A percentile compares a stretch with the other conserved stretches of the same genome.
These are phyloP conservation scores for Esteya vermicola DNA, from an alignment of 2,329 filamentous ascomycete genomes.

Conservation along the genomic window DNA sequence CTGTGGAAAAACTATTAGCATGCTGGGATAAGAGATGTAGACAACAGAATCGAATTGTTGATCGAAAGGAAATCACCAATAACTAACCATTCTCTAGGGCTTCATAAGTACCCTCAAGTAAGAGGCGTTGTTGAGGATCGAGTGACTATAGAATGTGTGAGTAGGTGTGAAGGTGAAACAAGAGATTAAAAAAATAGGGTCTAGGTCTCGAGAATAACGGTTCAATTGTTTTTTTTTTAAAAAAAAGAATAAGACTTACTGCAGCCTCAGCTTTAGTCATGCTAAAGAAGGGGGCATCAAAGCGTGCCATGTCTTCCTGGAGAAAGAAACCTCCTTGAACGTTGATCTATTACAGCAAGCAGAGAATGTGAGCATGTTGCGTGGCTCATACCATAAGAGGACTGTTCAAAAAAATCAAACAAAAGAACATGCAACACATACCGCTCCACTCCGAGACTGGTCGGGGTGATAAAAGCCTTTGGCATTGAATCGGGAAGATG, in stretches of 20 bases:
- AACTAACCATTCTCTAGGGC: conserved; percentile 12
- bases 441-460: conserved; percentile 10
- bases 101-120: conserved; percentile 14
- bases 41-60: not conserved
- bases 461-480: conserved; percentile 18
- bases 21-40: too few relatives aligned
- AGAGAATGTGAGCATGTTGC: too few relatives aligned
- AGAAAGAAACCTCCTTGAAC: conserved; percentile 19
- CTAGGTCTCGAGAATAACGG: too few relatives aligned
- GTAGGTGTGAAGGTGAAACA: too few relatives aligned
- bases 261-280: conserved; percentile 16
- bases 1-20: conserved; percentile 1
- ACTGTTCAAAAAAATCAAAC: too few relatives aligned
- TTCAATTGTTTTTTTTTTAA: not conserved
- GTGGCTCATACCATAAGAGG: too few relatives aligned
- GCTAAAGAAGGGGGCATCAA: conserved; percentile 17
- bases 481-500: conserved; percentile 18
- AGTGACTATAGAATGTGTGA: conserved; percentile 3
- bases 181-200: too few relatives aligned
- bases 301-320: conserved; percentile 7
- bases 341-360: conserved; percentile 8
- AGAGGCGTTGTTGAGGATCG: conserved; percentile 11
- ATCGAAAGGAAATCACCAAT: not conserved
- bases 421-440: conserved; percentile 2
- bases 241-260: conserved; percentile 6